Evolutionary conservation across 169 alveolate genomes (phyloP), one percentile per base, ranked within the genome.

Genomic region (Eimeria necatrix): DNA sequence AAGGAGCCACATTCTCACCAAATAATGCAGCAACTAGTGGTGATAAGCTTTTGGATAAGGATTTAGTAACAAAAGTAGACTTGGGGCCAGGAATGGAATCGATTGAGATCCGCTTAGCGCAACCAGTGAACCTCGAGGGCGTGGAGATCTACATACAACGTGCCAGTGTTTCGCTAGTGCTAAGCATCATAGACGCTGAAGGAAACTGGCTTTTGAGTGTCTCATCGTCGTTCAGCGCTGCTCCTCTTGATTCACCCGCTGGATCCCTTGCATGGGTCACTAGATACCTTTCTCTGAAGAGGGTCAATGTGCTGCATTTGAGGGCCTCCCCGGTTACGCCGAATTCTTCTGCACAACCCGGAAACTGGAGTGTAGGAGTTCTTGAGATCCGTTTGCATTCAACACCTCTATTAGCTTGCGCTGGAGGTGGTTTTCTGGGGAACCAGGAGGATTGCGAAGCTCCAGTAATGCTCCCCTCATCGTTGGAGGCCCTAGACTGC

Each of bases 371-470:
- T 12, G 91, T 83, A 5, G 76, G 60, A n/a, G 53, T 83, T 52
- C 91, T 83, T 83, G 91, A 83, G 41, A 24, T 83, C 5, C 91
- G 91, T 24, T 73, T 83, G 53, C 91, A 59, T 61, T 52, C 91
- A 26, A 83, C 91, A 4, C 91, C 91, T 22, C 53, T 73, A 26
- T 32, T 83, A 53, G 74, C 91, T 2, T 83, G 91, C 73, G n/a
- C 91, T 52, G 91, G 76, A 53, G 91, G 91, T 52, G 91, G 91
- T 26, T 83, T 83, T 73, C 53, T 53, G 4, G 91, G 20, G 20
- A 32, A 14, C 51, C 74, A 83, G 16, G 53, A 83, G n/a, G 91
- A 22, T 24, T 83, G 91, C n/a, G 91, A 83, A 52, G 20, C 41
- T 2, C 32, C 73, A 26, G 32, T 24, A 12, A 24, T 22, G 32